These are phyloP conservation scores for Aschersonia sp. DNA, from an alignment of 2,329 filamentous ascomycete genomes.

Conservation along the genomic window DNA sequence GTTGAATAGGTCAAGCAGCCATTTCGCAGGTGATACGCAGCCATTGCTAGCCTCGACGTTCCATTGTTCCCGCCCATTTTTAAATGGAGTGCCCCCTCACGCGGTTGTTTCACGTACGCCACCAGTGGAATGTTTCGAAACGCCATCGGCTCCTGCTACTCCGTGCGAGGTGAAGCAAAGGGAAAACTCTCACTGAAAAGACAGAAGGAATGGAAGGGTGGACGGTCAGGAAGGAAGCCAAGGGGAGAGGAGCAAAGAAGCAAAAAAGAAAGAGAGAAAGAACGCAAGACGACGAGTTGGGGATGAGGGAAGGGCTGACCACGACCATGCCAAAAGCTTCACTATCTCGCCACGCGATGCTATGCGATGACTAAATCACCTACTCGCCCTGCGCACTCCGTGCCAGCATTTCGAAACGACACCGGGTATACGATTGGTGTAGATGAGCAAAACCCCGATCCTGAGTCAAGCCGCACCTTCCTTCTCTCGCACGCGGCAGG, in stretches of 20 bases:
- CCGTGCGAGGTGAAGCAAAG: neutral
- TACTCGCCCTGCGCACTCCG: neutral
- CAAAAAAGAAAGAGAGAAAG: no score
- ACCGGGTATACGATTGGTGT: neutral
- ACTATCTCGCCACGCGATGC: no score
- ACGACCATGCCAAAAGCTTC: no score
- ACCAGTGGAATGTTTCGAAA: conserved; percentile 2
- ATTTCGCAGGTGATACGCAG: neutral
- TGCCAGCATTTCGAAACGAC: neutral
- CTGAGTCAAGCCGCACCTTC: neutral
- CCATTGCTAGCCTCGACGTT: neutral
- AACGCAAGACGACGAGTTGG: no score
- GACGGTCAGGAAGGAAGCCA: neutral
- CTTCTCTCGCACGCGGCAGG: neutral
- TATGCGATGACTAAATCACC: no score
- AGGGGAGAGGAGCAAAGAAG: no score
- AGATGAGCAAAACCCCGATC: neutral
- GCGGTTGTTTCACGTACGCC: conserved; percentile 2
- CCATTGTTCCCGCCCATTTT: neutral
- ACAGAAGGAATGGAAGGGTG: neutral
- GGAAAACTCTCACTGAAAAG: neutral
- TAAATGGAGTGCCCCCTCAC: neutral
- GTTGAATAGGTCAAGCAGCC: no score
- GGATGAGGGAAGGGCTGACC: no score
- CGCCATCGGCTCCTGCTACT: neutral